Percentiles rank a stretch among this genome's conserved stretches.
Evolutionary conservation across 805 yeast genomes (phyloP).

Genomic region (Sungouiella thailandica): DNA sequence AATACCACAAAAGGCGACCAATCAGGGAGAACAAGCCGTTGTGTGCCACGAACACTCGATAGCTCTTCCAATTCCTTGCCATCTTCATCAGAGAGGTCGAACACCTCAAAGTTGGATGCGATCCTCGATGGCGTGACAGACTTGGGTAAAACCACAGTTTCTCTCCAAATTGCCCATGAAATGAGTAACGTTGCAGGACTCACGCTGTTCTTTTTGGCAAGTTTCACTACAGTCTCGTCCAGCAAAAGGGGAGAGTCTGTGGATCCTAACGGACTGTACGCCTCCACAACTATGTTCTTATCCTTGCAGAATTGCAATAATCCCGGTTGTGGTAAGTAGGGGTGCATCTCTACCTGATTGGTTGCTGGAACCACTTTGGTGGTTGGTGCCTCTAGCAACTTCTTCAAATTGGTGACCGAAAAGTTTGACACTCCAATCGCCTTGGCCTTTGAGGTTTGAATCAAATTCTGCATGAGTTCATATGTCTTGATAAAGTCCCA

Average conservation of each 20-base stretch:
- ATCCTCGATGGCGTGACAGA: constrained; percentile 28
- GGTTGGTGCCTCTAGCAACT: constrained; percentile 44
- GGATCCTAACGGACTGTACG: constrained; percentile 76
- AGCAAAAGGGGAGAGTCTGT: constrained; percentile 47
- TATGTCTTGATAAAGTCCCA: constrained; percentile 52
- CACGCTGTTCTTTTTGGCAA: constrained; percentile 41
- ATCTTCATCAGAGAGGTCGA: constrained; percentile 33
- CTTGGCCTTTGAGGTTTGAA: constrained; percentile 46
- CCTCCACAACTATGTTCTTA: constrained; percentile 57
- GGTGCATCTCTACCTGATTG: constrained; percentile 76
- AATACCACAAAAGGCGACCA: constrained; percentile 31
- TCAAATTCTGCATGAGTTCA: constrained; percentile 57
- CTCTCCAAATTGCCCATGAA: constrained; percentile 58
- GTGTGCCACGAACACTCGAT: constrained; percentile 19
- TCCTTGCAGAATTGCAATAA: constrained; percentile 47
- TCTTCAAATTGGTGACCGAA: constrained; percentile 47
- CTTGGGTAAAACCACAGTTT: constrained; percentile 43
- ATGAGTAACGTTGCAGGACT: constrained; percentile 49
- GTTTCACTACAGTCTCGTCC: constrained; percentile 36
- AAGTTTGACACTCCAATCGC: constrained; percentile 80
- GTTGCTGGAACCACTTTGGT: constrained; percentile 58
- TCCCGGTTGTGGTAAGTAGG: constrained; percentile 61
- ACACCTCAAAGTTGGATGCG: constrained; percentile 28
- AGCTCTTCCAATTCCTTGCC: constrained; percentile 26
- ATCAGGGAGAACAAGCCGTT: constrained; percentile 32